Conservation (phyloP, 2,329 filamentous ascomycete species). For the Madurella fahalii region DNA sequence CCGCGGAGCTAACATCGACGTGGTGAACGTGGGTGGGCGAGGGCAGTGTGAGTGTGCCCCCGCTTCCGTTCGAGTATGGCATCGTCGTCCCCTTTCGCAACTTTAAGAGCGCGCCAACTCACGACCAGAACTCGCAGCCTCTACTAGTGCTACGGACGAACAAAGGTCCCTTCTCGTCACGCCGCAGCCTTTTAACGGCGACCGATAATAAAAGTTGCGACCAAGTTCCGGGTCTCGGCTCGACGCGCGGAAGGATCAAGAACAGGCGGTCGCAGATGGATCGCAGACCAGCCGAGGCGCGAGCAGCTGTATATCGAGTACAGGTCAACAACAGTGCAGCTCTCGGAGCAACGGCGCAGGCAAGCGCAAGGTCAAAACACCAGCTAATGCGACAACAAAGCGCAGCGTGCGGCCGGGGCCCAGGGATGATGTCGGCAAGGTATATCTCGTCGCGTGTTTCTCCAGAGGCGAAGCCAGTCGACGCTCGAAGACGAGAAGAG, state of each 20-base stretch:
- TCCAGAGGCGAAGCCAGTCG: conserved; percentile 18
- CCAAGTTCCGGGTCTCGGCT: background rate
- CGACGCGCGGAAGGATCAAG: conserved; percentile 4
- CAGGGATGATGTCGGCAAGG: background rate
- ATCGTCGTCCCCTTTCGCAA: conserved; percentile 32
- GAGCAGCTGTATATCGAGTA: conserved; percentile 3
- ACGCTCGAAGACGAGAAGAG: conserved; percentile 5
- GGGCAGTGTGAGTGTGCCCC: conserved; percentile 78
- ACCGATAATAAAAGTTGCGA: background rate
- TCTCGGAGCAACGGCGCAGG: conserved; percentile 11
- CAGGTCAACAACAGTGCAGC: conserved; percentile 15
- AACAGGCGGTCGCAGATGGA: background rate
- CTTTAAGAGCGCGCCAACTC: background rate
- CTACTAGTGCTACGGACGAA: background rate
- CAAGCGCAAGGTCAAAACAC: conserved; percentile 15
- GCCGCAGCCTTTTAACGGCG: background rate
- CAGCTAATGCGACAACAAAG: background rate
- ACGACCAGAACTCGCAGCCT: background rate
- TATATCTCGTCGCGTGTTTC: background rate
- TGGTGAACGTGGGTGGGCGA: conserved; percentile 81
- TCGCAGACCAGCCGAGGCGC: background rate
- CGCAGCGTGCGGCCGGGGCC: background rate
- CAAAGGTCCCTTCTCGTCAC: background rate
- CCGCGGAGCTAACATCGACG: conserved; percentile 71
- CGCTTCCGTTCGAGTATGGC: conserved; percentile 57